Percentiles rank a stretch among this genome's conserved stretches.
These are phyloP conservation scores for Meyerozyma carpophila DNA, from an alignment of 1,139 yeast species.

Conservation along the genomic window DNA sequence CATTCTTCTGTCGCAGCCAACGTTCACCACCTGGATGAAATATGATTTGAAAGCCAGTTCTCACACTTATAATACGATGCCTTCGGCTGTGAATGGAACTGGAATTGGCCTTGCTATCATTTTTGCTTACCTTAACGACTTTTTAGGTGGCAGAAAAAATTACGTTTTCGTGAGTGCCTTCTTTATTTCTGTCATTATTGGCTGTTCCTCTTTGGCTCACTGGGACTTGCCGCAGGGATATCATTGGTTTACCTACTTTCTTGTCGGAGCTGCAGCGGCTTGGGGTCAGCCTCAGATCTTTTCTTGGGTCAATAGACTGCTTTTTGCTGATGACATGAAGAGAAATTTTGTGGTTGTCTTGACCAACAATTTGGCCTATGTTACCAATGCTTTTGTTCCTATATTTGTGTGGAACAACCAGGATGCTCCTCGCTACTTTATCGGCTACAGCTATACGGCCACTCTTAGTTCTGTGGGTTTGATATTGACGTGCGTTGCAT, in stretches of 20 bases:
- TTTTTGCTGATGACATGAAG: slow-evolving; percentile 44
- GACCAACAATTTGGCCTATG: slow-evolving; percentile 49
- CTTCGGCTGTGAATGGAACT: slow-evolving; percentile 41
- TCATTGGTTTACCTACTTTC: slow-evolving; percentile 45
- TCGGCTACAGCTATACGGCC: slow-evolving; percentile 50
- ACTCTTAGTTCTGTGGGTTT: slow-evolving; percentile 37
- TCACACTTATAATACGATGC: slow-evolving; percentile 50
- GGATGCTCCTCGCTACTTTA: slow-evolving; percentile 42
- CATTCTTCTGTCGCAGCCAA: slow-evolving; percentile 39
- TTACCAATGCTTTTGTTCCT: slow-evolving; percentile 45
- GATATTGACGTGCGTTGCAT: slow-evolving; percentile 20
- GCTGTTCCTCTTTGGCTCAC: slow-evolving; percentile 36
- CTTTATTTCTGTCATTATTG: slow-evolving; percentile 33
- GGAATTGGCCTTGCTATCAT: slow-evolving; percentile 37
- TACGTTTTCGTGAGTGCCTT: slow-evolving; percentile 28
- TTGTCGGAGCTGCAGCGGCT: slow-evolving; percentile 42
- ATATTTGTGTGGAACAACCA: slow-evolving; percentile 32
- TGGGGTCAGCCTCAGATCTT: slow-evolving; percentile 45
- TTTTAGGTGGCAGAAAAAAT: slow-evolving; percentile 36
- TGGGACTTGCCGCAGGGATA: slow-evolving; percentile 45
- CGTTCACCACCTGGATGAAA: slow-evolving; percentile 54
- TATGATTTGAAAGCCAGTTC: no score
- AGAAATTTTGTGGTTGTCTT: slow-evolving; percentile 45
- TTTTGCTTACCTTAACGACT: slow-evolving; percentile 40
- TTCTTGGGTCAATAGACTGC: slow-evolving; percentile 48